phyloP scores from a whole-genome alignment of 2,329 filamentous ascomycete genomes.

The Colletotrichum sansevieriae region DNA sequence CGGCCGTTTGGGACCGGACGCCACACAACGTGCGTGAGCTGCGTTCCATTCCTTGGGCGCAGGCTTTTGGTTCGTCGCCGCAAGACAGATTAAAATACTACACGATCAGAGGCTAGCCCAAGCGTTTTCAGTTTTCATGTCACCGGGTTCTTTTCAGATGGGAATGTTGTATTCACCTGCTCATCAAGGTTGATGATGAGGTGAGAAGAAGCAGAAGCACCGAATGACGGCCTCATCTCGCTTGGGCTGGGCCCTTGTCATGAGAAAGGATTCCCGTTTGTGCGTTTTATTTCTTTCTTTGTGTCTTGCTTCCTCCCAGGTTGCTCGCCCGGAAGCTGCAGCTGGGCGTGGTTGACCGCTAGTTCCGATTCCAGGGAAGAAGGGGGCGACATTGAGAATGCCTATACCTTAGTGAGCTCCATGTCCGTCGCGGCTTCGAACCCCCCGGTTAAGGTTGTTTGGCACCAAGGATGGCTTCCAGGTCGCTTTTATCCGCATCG shows the following conservation, averaged over 20 bases:
- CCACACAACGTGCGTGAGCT: neutral
- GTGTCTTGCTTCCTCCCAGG: neutral
- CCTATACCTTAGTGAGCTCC: neutral
- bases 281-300: neutral
- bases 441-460: constrained; percentile 23
- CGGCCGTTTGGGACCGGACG: constrained; percentile 18
- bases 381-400: no score
- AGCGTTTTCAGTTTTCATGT: no score
- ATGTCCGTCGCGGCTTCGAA: neutral
- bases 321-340: constrained; percentile 17
- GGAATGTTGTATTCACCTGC: no score
- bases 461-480: neutral
- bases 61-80: no score
- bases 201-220: no score
- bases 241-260: neutral
- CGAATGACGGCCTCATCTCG: no score
- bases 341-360: constrained; percentile 10
- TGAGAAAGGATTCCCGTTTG: constrained; percentile 4
- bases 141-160: no score
- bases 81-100: no score
- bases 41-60: no score
- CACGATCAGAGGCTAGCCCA: no score
- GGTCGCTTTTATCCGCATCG: neutral
- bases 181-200: neutral
- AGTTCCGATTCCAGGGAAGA: no score